A percentile compares a stretch with the other conserved stretches of the same genome.
Conservation (phyloP, 2,329 filamentous ascomycete genomes). For the Hymenoscyphus albidus region DNA sequence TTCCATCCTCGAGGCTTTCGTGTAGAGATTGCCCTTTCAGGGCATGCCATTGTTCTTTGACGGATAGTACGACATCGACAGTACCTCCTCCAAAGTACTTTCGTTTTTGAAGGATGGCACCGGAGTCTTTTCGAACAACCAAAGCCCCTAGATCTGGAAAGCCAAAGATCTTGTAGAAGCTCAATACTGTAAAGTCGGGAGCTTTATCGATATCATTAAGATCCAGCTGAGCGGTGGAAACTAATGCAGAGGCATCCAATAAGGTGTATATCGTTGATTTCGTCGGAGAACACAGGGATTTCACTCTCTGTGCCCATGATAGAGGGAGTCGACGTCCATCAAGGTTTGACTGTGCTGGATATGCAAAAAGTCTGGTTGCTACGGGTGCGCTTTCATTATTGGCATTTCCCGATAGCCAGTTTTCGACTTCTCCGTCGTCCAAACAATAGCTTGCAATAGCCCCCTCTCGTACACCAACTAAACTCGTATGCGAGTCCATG, state of each 20-base stretch:
- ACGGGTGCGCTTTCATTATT: slow-evolving; percentile 25
- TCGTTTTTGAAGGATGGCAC: slow-evolving; percentile 58
- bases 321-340: slow-evolving; percentile 73
- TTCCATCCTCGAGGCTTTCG: slow-evolving; percentile 85
- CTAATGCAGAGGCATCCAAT: slow-evolving; percentile 78
- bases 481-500: slow-evolving; percentile 48
- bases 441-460: slow-evolving; percentile 65
- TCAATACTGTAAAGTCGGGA: slow-evolving; percentile 83
- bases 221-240: slow-evolving; percentile 72
- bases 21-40: slow-evolving; percentile 70
- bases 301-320: slow-evolving; percentile 57
- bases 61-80: slow-evolving; percentile 79
- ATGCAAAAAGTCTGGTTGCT: slow-evolving; percentile 61
- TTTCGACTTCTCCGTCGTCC: slow-evolving; percentile 56
- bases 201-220: slow-evolving; percentile 56
- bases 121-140: slow-evolving; percentile 71
- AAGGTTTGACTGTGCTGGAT: slow-evolving; percentile 91
- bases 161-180: slow-evolving; percentile 97
- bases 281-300: slow-evolving; percentile 31
- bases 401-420: slow-evolving; percentile 53
- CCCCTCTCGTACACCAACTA: slow-evolving; percentile 69
- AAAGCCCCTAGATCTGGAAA: slow-evolving; percentile 88
- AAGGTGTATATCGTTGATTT: slow-evolving; percentile 55
- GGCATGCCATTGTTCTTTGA: slow-evolving; percentile 80
- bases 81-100: slow-evolving; percentile 93